Base-by-base conservation (phyloP, 78 protist genomes). In the Dictyostelium purpureum region DNA sequence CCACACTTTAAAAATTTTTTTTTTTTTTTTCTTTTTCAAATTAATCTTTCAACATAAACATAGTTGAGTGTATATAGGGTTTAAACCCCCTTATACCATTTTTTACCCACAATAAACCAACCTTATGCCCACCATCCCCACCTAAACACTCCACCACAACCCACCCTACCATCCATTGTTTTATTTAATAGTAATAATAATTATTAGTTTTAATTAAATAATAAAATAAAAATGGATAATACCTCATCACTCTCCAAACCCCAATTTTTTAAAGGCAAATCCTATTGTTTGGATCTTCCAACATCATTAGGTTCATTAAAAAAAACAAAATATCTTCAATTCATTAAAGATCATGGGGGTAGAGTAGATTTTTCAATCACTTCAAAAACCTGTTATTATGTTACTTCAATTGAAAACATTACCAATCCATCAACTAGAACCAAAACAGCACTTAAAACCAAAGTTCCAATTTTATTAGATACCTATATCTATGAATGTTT, bases 341-440 rank as follows among this genome's bases (percentile, higher is more conserved):
- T 75, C 35, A 75, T 75, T 12, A 75, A 75, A 51, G 63, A 75
- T 37, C 4, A 51, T 33, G 66, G 66, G 0, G 81, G 81, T 51
- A 28, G 35, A 51, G 19, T 75, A 26, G 81, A 75, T 42, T 75
- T 75, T 12, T 28, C 81, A 51, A 21, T 47, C 7, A 43, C 81
- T 12, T 35, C 43, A 0, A 75, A 75, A 75, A 75, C 81, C 9
- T 51, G 19, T 51, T 42, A 75, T 38, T 51, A 35, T 16, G 33
- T 75, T 19, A 75, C 81, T 4, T 11, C 11, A 21, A 12, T 11
- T 31, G 6, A 28, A 28, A 75, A 75, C 28, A 73, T 73, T 45
- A n/a, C 3, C 14, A 18, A 24, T 43, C 57, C 31, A 51, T 51
- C 56, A 69, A 31, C 18, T 19, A 69, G 56, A 75, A 24, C 81